These are phyloP conservation scores for Tetrapisispora namnaoensis DNA, from an alignment of 805 yeast species.

Conservation along the genomic window DNA sequence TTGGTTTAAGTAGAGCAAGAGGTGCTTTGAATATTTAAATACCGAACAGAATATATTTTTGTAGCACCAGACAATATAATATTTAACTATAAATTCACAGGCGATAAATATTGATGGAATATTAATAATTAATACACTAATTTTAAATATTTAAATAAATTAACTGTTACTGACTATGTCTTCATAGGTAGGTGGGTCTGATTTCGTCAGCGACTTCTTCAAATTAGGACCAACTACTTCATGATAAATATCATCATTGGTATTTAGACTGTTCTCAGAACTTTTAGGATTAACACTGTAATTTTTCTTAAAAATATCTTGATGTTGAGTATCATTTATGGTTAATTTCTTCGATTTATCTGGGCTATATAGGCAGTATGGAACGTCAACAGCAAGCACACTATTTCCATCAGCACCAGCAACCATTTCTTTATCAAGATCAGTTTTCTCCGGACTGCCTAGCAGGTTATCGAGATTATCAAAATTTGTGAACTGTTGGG, in stretches of 20 bases:
- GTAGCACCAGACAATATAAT: neutral
- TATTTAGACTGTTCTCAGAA: neutral
- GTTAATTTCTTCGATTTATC: neutral
- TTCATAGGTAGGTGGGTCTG: conserved; percentile 30
- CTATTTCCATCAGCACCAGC: neutral
- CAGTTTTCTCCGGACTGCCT: conserved; percentile 3
- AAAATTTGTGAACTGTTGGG: neutral
- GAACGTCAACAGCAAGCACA: neutral
- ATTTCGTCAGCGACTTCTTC: neutral
- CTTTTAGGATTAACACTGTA: neutral
- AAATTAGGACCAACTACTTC: conserved; percentile 3
- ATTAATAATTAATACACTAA: neutral
- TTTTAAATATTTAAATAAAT: neutral
- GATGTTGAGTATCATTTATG: neutral
- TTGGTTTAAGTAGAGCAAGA: conserved; percentile 49
- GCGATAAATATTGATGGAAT: neutral
- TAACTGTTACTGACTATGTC: conserved; percentile 3
- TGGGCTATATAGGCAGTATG: neutral
- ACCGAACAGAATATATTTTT: neutral
- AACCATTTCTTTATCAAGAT: neutral
- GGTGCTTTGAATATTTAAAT: conserved; percentile 28
- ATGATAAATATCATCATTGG: neutral
- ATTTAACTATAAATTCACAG: neutral
- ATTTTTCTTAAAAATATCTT: neutral
- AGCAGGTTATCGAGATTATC: conserved; percentile 16